Percentiles rank a stretch among this genome's conserved stretches.
Evolutionary conservation across 331 rosid species (phyloP).

Genomic region (Acacia concinna): DNA sequence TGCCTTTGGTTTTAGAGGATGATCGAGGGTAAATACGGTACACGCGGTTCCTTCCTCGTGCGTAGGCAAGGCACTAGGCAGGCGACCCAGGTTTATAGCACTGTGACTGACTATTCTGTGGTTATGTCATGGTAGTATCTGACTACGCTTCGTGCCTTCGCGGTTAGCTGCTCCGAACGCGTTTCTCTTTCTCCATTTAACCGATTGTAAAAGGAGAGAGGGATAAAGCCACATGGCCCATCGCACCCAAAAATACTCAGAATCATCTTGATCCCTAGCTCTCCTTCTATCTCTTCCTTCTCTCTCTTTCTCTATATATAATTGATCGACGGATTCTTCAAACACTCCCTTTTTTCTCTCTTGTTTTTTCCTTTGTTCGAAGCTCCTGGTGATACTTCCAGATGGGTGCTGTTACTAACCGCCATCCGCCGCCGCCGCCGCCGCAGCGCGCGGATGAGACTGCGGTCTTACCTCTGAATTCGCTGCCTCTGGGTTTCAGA

Average conservation of each 20-base stretch:
- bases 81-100: neutral
- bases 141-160: neutral
- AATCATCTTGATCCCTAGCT: conserved; percentile 38
- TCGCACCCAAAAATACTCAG: conserved; percentile 24
- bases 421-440: conserved; percentile 7
- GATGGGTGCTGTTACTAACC: conserved; percentile 24
- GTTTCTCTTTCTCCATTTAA: conserved; percentile 15
- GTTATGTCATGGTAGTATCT: neutral
- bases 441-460: conserved; percentile 33
- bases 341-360: neutral
- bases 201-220: neutral
- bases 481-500: conserved; percentile 88
- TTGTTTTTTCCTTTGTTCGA: neutral
- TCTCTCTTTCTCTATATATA: conserved; percentile 11
- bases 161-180: neutral
- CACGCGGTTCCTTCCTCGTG: conserved; percentile 33
- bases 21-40: conserved; percentile 15
- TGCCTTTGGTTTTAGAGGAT: neutral
- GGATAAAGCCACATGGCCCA: conserved; percentile 31
- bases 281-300: conserved; percentile 13
- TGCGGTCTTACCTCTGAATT: conserved; percentile 45
- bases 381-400: neutral
- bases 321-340: neutral
- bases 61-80: neutral
- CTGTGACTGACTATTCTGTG: neutral